phyloP scores from a whole-genome alignment of 2,329 filamentous ascomycete species.

The Fusarium brevicatenulatum region DNA sequence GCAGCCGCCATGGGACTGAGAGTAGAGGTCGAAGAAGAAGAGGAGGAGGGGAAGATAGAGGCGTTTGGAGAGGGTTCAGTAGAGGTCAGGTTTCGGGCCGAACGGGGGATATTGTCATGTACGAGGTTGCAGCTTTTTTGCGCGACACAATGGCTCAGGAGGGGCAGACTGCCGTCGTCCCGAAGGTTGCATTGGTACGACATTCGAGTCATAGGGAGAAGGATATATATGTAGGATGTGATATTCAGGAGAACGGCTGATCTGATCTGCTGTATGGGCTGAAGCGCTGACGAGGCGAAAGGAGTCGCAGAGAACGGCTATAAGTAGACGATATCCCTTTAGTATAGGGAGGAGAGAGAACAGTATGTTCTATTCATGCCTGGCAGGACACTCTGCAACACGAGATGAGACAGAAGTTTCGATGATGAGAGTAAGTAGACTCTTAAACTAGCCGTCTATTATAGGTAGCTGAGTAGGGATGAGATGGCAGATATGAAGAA shows the following conservation, averaged over 20 bases:
- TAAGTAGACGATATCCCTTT: neutral
- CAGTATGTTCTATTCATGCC: conserved; percentile 11
- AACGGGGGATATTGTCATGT: conserved; percentile 41
- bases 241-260: conserved; percentile 7
- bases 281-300: neutral
- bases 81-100: conserved; percentile 41
- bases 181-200: conserved; percentile 45
- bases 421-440: neutral
- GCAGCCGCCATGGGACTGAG: conserved; percentile 36
- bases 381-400: conserved; percentile 8
- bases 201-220: conserved; percentile 38
- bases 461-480: neutral
- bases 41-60: neutral
- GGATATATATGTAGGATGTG: conserved; percentile 12
- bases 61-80: conserved; percentile 24
- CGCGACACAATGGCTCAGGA: conserved; percentile 40
- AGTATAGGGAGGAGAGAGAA: neutral
- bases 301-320: neutral
- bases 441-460: neutral
- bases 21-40: conserved; percentile 15
- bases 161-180: conserved; percentile 40
- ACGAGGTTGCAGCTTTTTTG: conserved; percentile 43
- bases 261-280: neutral
- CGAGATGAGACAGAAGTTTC: conserved; percentile 7
- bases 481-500: neutral